Evolutionary conservation across 306 rosid genomes (phyloP), one percentile per base, ranked within the genome.

Genomic region (Myrica gale): DNA sequence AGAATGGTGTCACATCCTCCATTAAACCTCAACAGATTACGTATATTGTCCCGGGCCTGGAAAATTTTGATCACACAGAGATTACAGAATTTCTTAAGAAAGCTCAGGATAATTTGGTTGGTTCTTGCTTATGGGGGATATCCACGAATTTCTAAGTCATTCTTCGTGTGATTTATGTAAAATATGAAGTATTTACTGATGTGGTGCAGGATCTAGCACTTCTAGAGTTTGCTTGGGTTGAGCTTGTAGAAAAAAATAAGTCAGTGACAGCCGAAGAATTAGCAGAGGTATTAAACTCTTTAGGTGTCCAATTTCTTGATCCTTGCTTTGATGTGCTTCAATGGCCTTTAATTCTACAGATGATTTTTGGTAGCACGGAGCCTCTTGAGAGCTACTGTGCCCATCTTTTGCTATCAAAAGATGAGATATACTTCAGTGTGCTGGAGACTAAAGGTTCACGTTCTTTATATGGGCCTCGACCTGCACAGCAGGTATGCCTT

Each of bases 211-310:
- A 96, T 82, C 87, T 84, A 7, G 74, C 93, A 19, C 82, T 96
- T 41, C 92, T 96, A 77, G 99, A 90, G 80, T 92, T 90, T 77
- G 98, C 99, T 84, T 96, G 99, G 99, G 83, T 81, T 86, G 99
- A 96, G 81, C 96, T 96, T 80, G 88, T 90, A 19, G 99, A 92
- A 77, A 85, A 90, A 82, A 89, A 96, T 79, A 89, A 88, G 82
- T 76, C 89, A 16, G 92, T 92, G 80, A 90, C 91, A 20, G 81
- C 88, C 53, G 97, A 90, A 78, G 98, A 92, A 84, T 79, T 92
- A 82, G 92, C 99, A 23, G 90, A 92, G 98, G 99, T 96, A 84
- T 47, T 21, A 9, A 71, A 63, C 37, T 79, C 56, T 74, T 63
- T 76, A 52, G 56, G 83, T 76, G 58, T 78, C 72, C 45, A 74